Evolutionary conservation across 371 early-diverging fungal species (phyloP).

Genomic region (Rhizopus sp.): DNA sequence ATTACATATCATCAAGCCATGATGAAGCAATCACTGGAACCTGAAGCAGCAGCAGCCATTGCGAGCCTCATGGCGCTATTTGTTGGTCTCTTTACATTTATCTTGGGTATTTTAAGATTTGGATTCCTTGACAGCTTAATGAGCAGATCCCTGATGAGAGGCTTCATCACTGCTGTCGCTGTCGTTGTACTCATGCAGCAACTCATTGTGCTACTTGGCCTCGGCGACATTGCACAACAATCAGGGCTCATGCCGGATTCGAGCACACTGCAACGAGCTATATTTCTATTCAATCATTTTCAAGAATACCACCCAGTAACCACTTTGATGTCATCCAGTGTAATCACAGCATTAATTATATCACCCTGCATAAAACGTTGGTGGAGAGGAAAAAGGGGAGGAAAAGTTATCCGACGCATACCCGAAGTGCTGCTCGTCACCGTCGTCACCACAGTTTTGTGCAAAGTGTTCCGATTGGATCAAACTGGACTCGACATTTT

Average conservation of each 20-base stretch:
- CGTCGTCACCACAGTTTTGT: conserved; percentile 62
- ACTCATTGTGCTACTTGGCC: conserved; percentile 70
- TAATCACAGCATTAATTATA: conserved; percentile 62
- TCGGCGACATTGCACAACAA: conserved; percentile 35
- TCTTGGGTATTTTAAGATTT: conserved; percentile 84
- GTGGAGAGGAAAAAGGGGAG: too few species aligned
- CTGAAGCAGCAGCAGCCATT: conserved; percentile 49
- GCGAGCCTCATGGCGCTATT: conserved; percentile 71
- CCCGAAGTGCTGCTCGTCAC: conserved; percentile 87
- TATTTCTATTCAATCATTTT: conserved; percentile 41
- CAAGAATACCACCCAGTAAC: conserved; percentile 18
- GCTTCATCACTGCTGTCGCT: conserved; percentile 90
- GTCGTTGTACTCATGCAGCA: conserved; percentile 84
- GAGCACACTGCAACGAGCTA: conserved; percentile 70
- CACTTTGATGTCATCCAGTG: conserved; percentile 60
- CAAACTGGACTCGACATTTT: conserved; percentile 66
- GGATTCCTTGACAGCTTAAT: conserved; percentile 93
- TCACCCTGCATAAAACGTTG: conserved; percentile 28
- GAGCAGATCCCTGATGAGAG: conserved; percentile 83
- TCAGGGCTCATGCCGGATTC: conserved; percentile 54
- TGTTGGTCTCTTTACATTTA: conserved; percentile 83
- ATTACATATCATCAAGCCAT: conserved; percentile 46
- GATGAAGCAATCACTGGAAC: conserved; percentile 35
- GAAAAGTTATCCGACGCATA: conserved; percentile 61
- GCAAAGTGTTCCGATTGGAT: conserved; percentile 60